phyloP scores from a whole-genome alignment of 345 rosid species.

The Ceriops zippeliana region DNA sequence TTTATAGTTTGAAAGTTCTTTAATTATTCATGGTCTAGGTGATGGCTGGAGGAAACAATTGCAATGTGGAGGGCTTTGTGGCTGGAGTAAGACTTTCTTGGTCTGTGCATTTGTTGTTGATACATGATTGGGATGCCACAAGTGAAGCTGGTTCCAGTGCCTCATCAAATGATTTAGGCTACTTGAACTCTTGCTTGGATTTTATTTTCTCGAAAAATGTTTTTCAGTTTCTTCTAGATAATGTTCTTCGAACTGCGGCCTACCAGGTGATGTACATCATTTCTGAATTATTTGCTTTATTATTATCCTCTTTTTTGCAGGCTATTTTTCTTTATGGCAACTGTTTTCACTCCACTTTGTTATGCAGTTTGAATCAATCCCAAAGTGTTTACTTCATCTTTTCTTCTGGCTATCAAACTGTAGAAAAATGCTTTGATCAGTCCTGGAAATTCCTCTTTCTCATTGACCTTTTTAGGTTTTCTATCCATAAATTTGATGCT shows the following conservation, averaged over 20 bases:
- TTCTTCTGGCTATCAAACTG: too few relatives aligned
- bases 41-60: constrained; percentile 56
- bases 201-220: constrained; percentile 65
- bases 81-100: constrained; percentile 84
- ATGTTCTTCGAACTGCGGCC: constrained; percentile 81
- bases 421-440: too few relatives aligned
- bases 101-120: constrained; percentile 82
- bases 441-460: too few relatives aligned
- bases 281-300: not conserved
- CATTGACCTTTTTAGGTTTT: too few relatives aligned
- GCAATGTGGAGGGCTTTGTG: constrained; percentile 62
- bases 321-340: not conserved
- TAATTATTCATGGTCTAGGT: constrained; percentile 52
- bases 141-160: constrained; percentile 50
- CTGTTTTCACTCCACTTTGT: too few relatives aligned
- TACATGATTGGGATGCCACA: constrained; percentile 55
- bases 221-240: constrained; percentile 76
- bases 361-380: too few relatives aligned
- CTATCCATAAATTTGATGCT: too few relatives aligned
- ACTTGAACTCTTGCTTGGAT: constrained; percentile 69
- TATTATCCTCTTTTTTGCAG: not conserved
- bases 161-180: constrained; percentile 58
- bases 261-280: constrained; percentile 48
- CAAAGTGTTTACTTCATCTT: too few relatives aligned
- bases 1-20: constrained; percentile 21